These are phyloP conservation scores for Candida nonsorbophila DNA, from an alignment of 805 yeast genomes.

Conservation along the genomic window DNA sequence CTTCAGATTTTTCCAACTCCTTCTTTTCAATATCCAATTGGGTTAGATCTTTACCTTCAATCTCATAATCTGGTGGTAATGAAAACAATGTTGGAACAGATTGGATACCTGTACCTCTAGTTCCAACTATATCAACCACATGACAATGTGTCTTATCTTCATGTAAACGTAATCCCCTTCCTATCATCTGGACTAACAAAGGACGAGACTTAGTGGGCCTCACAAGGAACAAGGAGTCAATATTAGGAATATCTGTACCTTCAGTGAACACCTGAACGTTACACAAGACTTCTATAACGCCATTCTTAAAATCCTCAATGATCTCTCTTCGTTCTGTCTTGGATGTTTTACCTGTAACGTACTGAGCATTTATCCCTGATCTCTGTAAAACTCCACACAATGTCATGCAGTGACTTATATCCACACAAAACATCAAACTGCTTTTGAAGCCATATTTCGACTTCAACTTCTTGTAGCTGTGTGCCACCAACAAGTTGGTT, in stretches of 20 bases:
- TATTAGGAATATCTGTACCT: conserved; percentile 90
- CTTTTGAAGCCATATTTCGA: conserved; percentile 42
- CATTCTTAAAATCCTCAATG: conserved; percentile 54
- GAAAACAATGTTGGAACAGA: conserved; percentile 50
- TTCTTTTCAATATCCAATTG: conserved; percentile 9
- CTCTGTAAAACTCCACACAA: conserved; percentile 48
- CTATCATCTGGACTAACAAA: conserved; percentile 80
- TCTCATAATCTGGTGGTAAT: conserved; percentile 15
- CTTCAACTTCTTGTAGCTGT: conserved; percentile 39
- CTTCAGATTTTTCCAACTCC: conserved; percentile 7
- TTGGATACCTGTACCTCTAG: conserved; percentile 46
- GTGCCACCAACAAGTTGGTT: conserved; percentile 53
- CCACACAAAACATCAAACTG: conserved; percentile 74
- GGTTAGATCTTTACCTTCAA: conserved; percentile 7
- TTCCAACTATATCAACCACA: conserved; percentile 72
- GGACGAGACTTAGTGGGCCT: conserved; percentile 77
- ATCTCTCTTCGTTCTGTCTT: conserved; percentile 45
- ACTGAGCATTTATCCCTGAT: conserved; percentile 64
- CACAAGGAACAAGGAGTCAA: conserved; percentile 73
- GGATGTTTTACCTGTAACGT: conserved; percentile 64
- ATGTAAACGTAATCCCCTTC: conserved; percentile 74
- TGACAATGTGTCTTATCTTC: conserved; percentile 62
- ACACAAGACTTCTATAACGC: conserved; percentile 65
- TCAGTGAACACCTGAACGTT: conserved; percentile 91
- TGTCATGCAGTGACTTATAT: conserved; percentile 57